These are phyloP conservation scores for Haberlea rhodopensis DNA, from an alignment of 257 asterid species.

Conservation along the genomic window DNA sequence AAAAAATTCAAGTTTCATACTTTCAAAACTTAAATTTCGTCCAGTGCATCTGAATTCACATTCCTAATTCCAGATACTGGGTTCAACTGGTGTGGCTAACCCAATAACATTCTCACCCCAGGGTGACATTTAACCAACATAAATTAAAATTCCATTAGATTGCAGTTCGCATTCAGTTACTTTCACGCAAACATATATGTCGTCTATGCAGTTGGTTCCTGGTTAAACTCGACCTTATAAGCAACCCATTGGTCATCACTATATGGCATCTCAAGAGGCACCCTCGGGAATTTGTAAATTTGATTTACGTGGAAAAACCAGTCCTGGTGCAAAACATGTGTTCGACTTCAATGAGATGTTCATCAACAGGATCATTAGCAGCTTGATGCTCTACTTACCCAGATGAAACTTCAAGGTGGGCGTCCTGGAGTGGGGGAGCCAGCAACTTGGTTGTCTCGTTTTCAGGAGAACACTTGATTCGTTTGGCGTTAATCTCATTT, in stretches of 20 bases:
- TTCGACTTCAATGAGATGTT: not conserved
- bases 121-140: no score
- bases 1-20: no score
- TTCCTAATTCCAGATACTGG: no score
- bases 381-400: not conserved
- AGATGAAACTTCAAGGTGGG: not conserved
- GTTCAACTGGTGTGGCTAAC: no score
- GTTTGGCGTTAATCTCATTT: not conserved
- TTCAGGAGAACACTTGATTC: not conserved
- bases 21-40: no score
- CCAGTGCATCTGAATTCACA: no score
- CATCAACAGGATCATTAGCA: not conserved
- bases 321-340: not conserved
- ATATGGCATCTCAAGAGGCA: not conserved
- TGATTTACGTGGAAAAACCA: not conserved
- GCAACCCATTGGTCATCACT: slow-evolving; percentile 2
- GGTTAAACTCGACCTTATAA: not conserved
- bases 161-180: no score
- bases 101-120: no score
- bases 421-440: no score
- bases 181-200: no score
- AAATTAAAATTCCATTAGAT: no score
- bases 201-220: no score
- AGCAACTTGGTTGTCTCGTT: not conserved
- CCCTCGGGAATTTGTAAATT: not conserved